Percentiles rank a stretch among this genome's conserved stretches.
phyloP scores from a whole-genome alignment of 73 alveolate species.

The Uronychia setigera region DNA sequence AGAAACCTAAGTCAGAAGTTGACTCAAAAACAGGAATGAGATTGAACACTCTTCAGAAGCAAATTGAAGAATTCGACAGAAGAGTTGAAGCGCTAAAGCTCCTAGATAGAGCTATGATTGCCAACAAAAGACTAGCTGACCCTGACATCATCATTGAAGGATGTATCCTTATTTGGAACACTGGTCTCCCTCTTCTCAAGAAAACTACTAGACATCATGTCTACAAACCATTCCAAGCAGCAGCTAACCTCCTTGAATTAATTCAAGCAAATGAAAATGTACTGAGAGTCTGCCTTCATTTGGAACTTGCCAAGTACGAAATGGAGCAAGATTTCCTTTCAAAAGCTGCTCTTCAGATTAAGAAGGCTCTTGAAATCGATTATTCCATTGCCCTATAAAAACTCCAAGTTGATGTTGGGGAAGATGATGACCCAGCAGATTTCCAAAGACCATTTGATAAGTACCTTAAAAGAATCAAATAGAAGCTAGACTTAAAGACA shows the following conservation, averaged over 20 bases:
- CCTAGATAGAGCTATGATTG: conserved; percentile 96
- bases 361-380: conserved; percentile 94
- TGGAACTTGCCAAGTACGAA: conserved; percentile 97
- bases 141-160: conserved; percentile 97
- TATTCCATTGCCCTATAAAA: conserved; percentile 87
- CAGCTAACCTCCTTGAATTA: conserved; percentile 90
- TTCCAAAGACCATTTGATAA: conserved; percentile 87
- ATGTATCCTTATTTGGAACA: conserved; percentile 95
- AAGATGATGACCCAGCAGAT: conserved; percentile 82
- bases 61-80: conserved; percentile 89
- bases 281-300: conserved; percentile 94
- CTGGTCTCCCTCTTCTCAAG: conserved; percentile 94
- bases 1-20: conserved; percentile 73
- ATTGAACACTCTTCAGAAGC: conserved; percentile 68
- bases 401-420: conserved; percentile 64
- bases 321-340: conserved; percentile 94
- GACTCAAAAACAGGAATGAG: conserved; percentile 92
- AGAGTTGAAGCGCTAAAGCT: conserved; percentile 96
- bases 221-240: conserved; percentile 94
- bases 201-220: conserved; percentile 88
- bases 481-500: conserved; percentile 69
- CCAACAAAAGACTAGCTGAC: conserved; percentile 93
- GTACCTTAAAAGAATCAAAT: conserved; percentile 60
- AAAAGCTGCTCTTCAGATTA: conserved; percentile 92
- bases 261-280: conserved; percentile 91